These are phyloP conservation scores for Mesembryanthemum crystallinum DNA, from an alignment of 148 eudicot species.

Conservation along the genomic window DNA sequence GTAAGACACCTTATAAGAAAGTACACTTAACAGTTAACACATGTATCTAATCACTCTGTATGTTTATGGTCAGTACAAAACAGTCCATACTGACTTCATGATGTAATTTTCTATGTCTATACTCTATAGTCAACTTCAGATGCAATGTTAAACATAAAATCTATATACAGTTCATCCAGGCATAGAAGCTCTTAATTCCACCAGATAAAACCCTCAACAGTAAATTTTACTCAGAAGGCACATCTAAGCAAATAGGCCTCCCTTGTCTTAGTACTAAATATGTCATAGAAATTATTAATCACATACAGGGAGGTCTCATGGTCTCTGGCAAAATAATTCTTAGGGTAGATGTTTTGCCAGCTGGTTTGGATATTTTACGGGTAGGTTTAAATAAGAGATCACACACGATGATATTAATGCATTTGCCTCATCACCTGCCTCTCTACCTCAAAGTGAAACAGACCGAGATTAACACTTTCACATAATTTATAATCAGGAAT, in stretches of 20 bases:
- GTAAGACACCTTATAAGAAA: background rate
- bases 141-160: background rate
- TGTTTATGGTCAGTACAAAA: background rate
- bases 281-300: background rate
- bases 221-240: background rate
- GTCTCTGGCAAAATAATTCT: background rate
- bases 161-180: background rate
- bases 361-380: background rate
- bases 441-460: background rate
- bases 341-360: background rate
- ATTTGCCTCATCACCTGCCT: background rate
- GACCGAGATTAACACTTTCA: background rate
- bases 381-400: background rate
- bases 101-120: background rate
- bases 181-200: background rate
- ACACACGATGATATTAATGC: background rate
- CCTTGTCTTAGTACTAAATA: background rate
- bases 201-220: background rate
- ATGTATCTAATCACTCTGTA: slow-evolving; percentile 7
- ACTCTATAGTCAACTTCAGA: background rate
- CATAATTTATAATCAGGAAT: background rate
- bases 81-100: background rate
- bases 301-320: background rate
- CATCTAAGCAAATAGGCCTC: background rate
- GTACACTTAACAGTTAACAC: background rate